phyloP scores from a whole-genome alignment of 345 rosid genomes.

The Pelargonium nanum region DNA sequence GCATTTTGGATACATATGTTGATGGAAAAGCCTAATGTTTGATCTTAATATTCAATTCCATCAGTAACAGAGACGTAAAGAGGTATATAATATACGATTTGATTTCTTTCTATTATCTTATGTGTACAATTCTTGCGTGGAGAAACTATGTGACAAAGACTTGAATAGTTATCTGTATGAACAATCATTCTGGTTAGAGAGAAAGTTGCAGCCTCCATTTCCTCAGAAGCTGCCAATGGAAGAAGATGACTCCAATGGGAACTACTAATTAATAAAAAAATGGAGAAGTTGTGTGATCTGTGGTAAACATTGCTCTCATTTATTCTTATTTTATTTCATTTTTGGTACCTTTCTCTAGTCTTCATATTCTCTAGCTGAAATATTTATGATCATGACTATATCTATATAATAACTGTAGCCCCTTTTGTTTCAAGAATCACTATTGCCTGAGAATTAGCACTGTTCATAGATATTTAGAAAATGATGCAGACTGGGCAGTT shows the following conservation, averaged over 20 bases:
- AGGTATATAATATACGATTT: neutral
- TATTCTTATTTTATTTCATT: neutral
- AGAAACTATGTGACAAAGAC: constrained; percentile 9
- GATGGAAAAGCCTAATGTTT: neutral
- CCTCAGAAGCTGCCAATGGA: constrained; percentile 10
- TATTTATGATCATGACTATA: too few relatives aligned
- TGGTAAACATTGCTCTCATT: neutral
- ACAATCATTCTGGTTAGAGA: neutral
- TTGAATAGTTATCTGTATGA: constrained; percentile 2
- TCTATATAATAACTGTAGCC: neutral
- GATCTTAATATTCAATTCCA: neutral
- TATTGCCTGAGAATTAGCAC: neutral
- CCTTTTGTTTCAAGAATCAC: neutral
- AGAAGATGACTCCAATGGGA: constrained; percentile 12
- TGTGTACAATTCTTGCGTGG: neutral
- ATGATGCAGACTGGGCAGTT: constrained; percentile 11
- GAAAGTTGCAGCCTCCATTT: neutral
- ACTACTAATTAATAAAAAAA: constrained; percentile 6
- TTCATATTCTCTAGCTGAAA: neutral
- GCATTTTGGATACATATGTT: neutral
- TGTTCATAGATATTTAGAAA: neutral
- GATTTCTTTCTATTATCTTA: neutral
- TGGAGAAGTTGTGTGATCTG: constrained; percentile 4
- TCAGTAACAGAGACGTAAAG: neutral
- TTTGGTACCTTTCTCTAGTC: neutral